Conservation (phyloP, 2,329 filamentous ascomycete genomes). For the Alternaria metachromatica region DNA sequence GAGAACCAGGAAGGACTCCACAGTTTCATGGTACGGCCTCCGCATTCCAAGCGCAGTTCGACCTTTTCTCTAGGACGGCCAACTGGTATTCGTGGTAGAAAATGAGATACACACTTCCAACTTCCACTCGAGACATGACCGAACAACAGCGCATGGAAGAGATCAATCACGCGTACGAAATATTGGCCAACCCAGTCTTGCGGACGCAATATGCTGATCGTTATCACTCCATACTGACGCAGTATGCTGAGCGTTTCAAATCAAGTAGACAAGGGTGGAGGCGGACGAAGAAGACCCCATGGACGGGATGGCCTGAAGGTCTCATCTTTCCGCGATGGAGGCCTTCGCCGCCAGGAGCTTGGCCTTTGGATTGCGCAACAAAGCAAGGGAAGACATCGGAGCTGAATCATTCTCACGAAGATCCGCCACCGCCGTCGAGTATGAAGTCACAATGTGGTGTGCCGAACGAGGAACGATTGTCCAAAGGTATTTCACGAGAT, state of each 20-base stretch:
- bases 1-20: background rate
- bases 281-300: background rate
- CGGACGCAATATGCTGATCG: background rate
- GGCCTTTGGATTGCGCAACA: background rate
- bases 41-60: no score
- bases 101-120: background rate
- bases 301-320: background rate
- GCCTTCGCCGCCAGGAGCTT: background rate
- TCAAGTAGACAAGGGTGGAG: background rate
- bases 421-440: background rate
- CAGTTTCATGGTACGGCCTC: background rate
- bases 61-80: background rate
- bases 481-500: background rate
- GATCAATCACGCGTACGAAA: background rate
- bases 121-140: background rate
- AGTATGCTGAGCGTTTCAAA: background rate
- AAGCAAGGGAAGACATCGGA: background rate
- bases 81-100: background rate
- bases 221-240: background rate
- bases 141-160: background rate
- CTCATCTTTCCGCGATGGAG: background rate
- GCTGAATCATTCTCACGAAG: background rate
- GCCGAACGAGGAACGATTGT: background rate
- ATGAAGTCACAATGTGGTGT: background rate
- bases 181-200: background rate